Percentiles rank a stretch among this genome's conserved stretches.
Evolutionary conservation across 177 flowering plant species (phyloP).

Genomic region (Vitis hybrid): DNA sequence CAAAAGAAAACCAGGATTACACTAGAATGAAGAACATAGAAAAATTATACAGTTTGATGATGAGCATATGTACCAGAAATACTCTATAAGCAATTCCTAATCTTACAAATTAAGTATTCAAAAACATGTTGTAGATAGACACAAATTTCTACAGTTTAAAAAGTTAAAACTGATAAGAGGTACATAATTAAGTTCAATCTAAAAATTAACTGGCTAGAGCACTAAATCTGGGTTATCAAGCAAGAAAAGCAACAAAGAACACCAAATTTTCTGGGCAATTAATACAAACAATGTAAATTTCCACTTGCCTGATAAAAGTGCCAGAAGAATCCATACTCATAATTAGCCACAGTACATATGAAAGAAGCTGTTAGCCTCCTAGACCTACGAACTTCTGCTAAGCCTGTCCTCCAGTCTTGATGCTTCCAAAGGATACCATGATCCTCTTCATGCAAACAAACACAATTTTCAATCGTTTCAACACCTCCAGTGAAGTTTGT

Average conservation of each 20-base stretch:
- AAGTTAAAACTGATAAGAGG: too few relatives aligned
- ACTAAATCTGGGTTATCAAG: neutral
- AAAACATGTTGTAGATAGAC: too few relatives aligned
- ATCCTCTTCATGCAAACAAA: conserved; percentile 96
- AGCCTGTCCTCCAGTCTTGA: conserved; percentile 98
- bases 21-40: too few relatives aligned
- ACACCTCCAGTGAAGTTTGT: conserved; percentile 94
- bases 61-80: too few relatives aligned
- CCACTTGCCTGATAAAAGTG: conserved; percentile 90
- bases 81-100: too few relatives aligned
- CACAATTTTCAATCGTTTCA: conserved; percentile 96
- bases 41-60: too few relatives aligned
- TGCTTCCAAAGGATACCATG: conserved; percentile 98
- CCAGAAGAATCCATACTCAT: conserved; percentile 97
- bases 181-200: too few relatives aligned
- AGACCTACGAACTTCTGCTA: conserved; percentile 89
- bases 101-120: too few relatives aligned
- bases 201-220: too few relatives aligned
- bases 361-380: conserved; percentile 84
- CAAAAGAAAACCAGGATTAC: too few relatives aligned
- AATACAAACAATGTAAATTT: neutral
- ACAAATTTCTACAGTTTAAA: too few relatives aligned
- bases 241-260: neutral
- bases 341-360: conserved; percentile 90
- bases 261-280: neutral